phyloP scores from a whole-genome alignment of 1,284 basidiomycete genomes.

The Microbotryum lychnidis-dioicae region DNA sequence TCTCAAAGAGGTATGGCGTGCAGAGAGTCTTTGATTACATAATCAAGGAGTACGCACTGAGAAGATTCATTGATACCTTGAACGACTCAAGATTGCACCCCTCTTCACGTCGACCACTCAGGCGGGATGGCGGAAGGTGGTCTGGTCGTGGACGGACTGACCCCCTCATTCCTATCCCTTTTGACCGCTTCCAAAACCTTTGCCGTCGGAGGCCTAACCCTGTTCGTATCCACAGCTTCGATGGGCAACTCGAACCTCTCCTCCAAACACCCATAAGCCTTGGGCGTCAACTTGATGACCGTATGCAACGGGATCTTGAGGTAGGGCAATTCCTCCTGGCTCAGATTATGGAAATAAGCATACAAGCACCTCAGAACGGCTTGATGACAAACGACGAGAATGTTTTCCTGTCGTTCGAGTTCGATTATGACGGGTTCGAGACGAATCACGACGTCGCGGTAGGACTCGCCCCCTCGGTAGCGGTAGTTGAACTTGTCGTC shows the following conservation, averaged over 20 bases:
- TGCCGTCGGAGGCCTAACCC: background rate
- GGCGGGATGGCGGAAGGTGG: too few relatives aligned
- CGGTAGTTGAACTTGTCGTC: constrained; percentile 99
- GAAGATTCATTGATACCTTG: too few relatives aligned
- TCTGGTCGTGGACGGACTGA: too few relatives aligned
- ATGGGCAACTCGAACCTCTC: constrained; percentile 86
- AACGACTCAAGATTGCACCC: too few relatives aligned
- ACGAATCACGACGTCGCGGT: constrained; percentile 56
- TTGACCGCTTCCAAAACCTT: background rate
- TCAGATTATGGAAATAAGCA: constrained; percentile 58
- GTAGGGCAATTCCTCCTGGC: constrained; percentile 91
- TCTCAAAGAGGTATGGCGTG: too few relatives aligned
- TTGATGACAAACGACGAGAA: constrained; percentile 94
- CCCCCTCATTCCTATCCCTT: too few relatives aligned
- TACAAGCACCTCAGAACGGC: constrained; percentile 80
- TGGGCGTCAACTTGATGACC: constrained; percentile 93
- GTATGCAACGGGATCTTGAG: constrained; percentile 80
- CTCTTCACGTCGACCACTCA: too few relatives aligned
- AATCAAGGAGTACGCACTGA: too few relatives aligned
- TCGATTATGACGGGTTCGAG: constrained; percentile 99
- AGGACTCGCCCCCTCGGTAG: constrained; percentile 84
- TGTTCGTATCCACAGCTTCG: constrained; percentile 70
- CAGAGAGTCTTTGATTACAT: too few relatives aligned
- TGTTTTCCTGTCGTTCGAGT: constrained; percentile 92
- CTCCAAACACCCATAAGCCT: constrained; percentile 97